Conservation (phyloP, 768 basidiomycete genomes). For the Hygrocybe punicea region DNA sequence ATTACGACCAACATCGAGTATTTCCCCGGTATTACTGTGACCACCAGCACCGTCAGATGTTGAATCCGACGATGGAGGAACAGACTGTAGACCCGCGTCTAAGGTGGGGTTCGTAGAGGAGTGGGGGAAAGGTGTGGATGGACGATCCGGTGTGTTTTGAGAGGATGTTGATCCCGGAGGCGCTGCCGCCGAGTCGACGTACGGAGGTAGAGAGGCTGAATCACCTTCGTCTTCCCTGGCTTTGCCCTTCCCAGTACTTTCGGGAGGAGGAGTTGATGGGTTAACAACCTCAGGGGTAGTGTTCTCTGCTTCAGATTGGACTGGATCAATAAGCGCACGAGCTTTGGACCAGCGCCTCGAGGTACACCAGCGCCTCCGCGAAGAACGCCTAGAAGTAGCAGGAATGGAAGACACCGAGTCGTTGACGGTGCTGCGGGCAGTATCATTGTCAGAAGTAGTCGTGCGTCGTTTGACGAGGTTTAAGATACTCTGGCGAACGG, state of each 20-base stretch:
- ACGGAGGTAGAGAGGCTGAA: constrained; percentile 3
- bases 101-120: neutral
- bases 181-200: constrained; percentile 2
- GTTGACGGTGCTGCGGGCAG: neutral
- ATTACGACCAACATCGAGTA: neutral
- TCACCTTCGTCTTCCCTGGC: constrained; percentile 19
- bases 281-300: constrained; percentile 22
- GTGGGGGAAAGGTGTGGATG: constrained; percentile 2
- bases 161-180: constrained; percentile 7
- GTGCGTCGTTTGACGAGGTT: constrained; percentile 10
- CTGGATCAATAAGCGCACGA: constrained; percentile 14
- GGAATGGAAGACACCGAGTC: neutral
- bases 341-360: constrained; percentile 35
- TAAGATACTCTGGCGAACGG: constrained; percentile 26
- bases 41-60: neutral
- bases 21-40: neutral
- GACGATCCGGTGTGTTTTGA: constrained; percentile 4
- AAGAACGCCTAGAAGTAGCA: constrained; percentile 1
- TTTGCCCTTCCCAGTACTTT: constrained; percentile 32
- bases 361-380: constrained; percentile 22
- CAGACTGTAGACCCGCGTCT: neutral
- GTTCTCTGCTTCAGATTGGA: neutral
- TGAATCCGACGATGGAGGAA: neutral
- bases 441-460: neutral
- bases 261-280: constrained; percentile 6